Evolutionary conservation across 768 basidiomycete species (phyloP).

Genomic region (Serendipita sp.): DNA sequence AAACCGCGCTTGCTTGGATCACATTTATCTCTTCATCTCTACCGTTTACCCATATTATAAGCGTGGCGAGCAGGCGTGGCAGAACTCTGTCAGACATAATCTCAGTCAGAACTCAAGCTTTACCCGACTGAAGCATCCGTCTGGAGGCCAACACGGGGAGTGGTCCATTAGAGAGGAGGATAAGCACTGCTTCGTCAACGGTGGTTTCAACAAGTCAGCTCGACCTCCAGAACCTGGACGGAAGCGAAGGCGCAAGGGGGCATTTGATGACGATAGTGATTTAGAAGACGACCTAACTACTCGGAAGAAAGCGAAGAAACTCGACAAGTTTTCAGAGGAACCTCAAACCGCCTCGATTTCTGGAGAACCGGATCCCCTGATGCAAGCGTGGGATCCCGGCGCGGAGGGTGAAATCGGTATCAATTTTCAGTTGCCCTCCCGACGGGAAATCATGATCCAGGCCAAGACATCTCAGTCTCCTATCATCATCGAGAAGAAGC

Average conservation of each 20-base stretch:
- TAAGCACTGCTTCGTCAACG: conserved; percentile 1
- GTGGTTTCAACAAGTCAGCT: background rate
- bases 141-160: background rate
- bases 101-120: conserved; percentile 57
- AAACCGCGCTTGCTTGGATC: conserved; percentile 73
- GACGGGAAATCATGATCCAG: background rate
- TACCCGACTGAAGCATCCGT: conserved; percentile 1
- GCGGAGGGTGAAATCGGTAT: background rate
- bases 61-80: conserved; percentile 88
- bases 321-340: background rate
- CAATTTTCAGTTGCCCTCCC: background rate
- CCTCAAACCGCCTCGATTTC: background rate
- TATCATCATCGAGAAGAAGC: background rate
- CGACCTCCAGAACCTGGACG: background rate
- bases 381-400: background rate
- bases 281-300: background rate
- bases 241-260: conserved; percentile 1
- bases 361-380: background rate
- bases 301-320: background rate
- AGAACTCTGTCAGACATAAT: conserved; percentile 96
- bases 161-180: conserved; percentile 1
- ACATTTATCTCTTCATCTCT: conserved; percentile 94
- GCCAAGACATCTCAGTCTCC: background rate
- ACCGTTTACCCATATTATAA: conserved; percentile 89
- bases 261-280: conserved; percentile 3